A percentile compares a stretch with the other conserved stretches of the same genome.
phyloP scores from a whole-genome alignment of 805 yeast species.

The Sugiyamaella smithiae region DNA sequence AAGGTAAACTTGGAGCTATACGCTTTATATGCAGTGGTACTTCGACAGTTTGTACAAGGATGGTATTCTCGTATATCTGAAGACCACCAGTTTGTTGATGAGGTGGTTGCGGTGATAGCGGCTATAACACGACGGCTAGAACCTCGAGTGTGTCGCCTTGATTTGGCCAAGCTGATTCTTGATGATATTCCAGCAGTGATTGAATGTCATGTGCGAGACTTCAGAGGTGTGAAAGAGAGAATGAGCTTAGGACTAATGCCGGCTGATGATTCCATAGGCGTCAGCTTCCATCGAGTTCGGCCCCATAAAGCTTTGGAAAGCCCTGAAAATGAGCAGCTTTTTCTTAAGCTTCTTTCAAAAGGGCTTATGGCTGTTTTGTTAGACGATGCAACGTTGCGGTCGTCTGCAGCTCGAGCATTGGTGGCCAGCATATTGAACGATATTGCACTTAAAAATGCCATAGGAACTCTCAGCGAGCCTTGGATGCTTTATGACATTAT shows the following conservation, averaged over 20 bases:
- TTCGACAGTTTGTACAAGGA: constrained; percentile 45
- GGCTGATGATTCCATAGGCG: constrained; percentile 29
- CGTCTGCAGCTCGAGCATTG: constrained; percentile 40
- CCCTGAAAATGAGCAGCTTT: constrained; percentile 31
- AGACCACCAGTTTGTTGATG: constrained; percentile 42
- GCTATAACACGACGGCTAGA: constrained; percentile 41
- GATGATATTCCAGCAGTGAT: constrained; percentile 46
- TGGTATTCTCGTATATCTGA: constrained; percentile 46
- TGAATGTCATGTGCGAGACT: constrained; percentile 38
- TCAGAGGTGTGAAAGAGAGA: constrained; percentile 30
- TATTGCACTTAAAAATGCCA: constrained; percentile 40
- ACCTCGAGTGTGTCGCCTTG: constrained; percentile 37
- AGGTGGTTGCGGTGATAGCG: constrained; percentile 36
- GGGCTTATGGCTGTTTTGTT: constrained; percentile 37
- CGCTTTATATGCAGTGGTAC: constrained; percentile 44
- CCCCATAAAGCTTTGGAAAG: constrained; percentile 38
- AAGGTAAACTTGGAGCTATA: constrained; percentile 46
- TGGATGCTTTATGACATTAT: constrained; percentile 50
- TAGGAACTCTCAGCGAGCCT: constrained; percentile 49
- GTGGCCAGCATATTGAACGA: constrained; percentile 43
- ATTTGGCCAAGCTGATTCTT: constrained; percentile 39
- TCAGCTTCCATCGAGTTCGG: constrained; percentile 35
- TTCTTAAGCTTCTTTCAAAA: constrained; percentile 37
- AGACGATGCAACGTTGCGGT: constrained; percentile 43
- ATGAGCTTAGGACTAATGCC: constrained; percentile 36